Conservation (phyloP, 1,284 basidiomycete genomes). For the Tetrapyrgos nigripes region DNA sequence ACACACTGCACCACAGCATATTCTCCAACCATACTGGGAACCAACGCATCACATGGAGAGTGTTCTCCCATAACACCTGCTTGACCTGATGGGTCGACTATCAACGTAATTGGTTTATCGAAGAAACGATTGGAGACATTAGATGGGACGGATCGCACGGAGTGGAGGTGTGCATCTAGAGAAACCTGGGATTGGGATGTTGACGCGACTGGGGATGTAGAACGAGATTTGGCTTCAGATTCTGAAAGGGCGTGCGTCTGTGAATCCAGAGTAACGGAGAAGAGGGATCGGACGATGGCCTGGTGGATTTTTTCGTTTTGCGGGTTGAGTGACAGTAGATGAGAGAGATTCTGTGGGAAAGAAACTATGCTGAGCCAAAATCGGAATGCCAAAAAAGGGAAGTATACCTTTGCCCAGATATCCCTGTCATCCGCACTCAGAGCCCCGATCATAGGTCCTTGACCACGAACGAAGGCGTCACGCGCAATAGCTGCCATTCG, state of each 20-base stretch:
- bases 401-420: conserved; percentile 79
- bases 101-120: conserved; percentile 88
- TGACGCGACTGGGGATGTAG: conserved; percentile 26
- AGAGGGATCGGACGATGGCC: conserved; percentile 76
- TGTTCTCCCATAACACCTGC: conserved; percentile 94
- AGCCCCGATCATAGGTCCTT: conserved; percentile 57
- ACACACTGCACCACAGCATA: conserved; percentile 78
- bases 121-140: conserved; percentile 89
- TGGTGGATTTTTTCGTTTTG: conserved; percentile 66
- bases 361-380: conserved; percentile 14
- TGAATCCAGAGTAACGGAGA: conserved; percentile 76
- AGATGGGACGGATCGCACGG: conserved; percentile 69
- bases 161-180: conserved; percentile 83
- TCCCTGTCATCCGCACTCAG: conserved; percentile 87
- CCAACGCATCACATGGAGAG: conserved; percentile 90
- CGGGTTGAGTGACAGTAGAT: conserved; percentile 73
- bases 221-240: conserved; percentile 17
- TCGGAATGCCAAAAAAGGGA: conserved; percentile 7
- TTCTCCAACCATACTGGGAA: conserved; percentile 91
- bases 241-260: conserved; percentile 57
- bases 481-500: conserved; percentile 70
- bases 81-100: conserved; percentile 87
- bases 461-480: conserved; percentile 59
- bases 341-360: conserved; percentile 66
- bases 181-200: conserved; percentile 32